These are phyloP conservation scores for Chalciporus pseudorubinellus DNA, from an alignment of 768 basidiomycete genomes.

Conservation along the genomic window DNA sequence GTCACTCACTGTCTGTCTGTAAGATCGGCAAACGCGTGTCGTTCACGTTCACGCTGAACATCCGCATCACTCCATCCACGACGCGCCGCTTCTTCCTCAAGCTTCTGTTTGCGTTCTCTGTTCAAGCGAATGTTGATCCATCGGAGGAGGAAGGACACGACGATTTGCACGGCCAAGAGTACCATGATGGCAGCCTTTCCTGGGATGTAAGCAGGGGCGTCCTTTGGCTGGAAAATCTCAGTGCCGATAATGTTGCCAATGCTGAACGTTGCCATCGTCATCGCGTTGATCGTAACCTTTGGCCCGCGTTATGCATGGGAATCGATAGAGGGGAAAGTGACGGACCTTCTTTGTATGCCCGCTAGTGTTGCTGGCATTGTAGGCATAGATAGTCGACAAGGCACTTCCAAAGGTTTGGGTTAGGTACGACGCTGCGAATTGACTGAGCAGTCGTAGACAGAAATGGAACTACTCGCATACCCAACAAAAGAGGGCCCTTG, in stretches of 20 bases:
- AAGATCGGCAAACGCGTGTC: conserved; percentile 60
- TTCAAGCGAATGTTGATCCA: conserved; percentile 57
- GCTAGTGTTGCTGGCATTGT: conserved; percentile 61
- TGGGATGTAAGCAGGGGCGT: conserved; percentile 60
- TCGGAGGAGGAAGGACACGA: conserved; percentile 46
- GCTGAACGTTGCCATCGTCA: conserved; percentile 55
- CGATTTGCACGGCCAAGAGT: conserved; percentile 51
- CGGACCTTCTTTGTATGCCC: conserved; percentile 65
- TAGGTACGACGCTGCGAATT: conserved; percentile 43
- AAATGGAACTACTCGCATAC: too few relatives aligned
- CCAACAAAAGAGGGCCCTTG: too few relatives aligned
- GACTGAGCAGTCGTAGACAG: too few relatives aligned
- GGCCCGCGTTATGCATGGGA: too few relatives aligned
- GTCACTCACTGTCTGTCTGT: conserved; percentile 59
- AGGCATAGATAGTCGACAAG: conserved; percentile 58
- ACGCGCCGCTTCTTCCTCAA: conserved; percentile 44
- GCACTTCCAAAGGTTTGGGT: conserved; percentile 59
- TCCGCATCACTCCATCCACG: conserved; percentile 60
- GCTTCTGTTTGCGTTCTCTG: conserved; percentile 38
- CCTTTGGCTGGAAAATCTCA: conserved; percentile 60
- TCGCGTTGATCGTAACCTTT: conserved; percentile 25
- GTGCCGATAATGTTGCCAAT: conserved; percentile 63
- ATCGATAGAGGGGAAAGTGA: too few relatives aligned
- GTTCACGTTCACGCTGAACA: conserved; percentile 54
- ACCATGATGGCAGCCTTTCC: conserved; percentile 67